A percentile compares a stretch with the other conserved stretches of the same genome.
phyloP scores from a whole-genome alignment of 2,329 filamentous ascomycete genomes.

The Blastomyces gilchristii region DNA sequence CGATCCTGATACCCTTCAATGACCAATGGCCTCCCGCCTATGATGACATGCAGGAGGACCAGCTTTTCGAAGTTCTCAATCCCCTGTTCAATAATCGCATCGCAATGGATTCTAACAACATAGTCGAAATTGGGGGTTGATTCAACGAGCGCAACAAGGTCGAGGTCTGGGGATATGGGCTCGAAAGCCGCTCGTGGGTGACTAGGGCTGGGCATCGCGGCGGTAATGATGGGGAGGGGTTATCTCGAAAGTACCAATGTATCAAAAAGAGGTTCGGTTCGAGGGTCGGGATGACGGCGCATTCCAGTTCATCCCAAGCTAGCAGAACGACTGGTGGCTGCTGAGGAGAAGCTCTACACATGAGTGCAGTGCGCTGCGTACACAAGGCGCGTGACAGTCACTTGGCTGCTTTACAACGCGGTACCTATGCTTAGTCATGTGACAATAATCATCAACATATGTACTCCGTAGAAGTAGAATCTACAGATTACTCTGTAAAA shows the following conservation, averaged over 20 bases:
- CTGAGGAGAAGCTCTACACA: neutral
- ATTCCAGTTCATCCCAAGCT: neutral
- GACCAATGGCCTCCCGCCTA: slow-evolving; percentile 76
- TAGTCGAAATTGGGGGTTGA: slow-evolving; percentile 75
- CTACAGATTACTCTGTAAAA: no score
- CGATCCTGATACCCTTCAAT: slow-evolving; percentile 77
- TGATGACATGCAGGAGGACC: slow-evolving; percentile 70
- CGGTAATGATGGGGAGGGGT: neutral
- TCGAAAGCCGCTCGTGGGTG: slow-evolving; percentile 76
- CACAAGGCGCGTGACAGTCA: neutral
- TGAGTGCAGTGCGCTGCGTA: no score
- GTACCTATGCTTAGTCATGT: no score
- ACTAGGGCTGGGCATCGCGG: slow-evolving; percentile 63
- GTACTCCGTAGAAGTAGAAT: no score
- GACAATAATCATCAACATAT: no score
- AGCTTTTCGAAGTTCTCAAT: slow-evolving; percentile 76
- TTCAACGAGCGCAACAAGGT: slow-evolving; percentile 66
- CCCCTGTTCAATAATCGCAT: slow-evolving; percentile 67
- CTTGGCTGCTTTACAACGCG: no score
- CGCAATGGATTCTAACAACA: slow-evolving; percentile 67
- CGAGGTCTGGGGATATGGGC: slow-evolving; percentile 75
- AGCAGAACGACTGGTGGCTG: neutral
- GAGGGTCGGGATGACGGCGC: neutral
- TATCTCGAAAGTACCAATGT: neutral
- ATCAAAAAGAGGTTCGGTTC: neutral